Base-by-base conservation (phyloP, 148 eudicot genomes). In the Chenopodium berlandieri region DNA sequence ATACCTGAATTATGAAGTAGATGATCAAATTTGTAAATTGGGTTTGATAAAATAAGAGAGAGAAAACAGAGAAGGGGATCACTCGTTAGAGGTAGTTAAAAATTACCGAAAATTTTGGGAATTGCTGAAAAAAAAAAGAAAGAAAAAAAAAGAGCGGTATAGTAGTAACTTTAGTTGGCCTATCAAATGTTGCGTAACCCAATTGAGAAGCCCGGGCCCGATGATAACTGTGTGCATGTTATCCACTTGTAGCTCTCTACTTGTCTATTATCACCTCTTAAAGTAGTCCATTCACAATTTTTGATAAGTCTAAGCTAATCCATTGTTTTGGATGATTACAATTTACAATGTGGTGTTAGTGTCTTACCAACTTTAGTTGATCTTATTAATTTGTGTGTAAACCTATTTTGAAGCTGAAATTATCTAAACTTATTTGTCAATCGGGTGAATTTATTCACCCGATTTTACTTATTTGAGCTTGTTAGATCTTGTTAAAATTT, bases 1-100 rank as follows among this genome's bases (percentile, higher is more conserved):
- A 52, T 73, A 78, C 82, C 85, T 74, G 47, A 66, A 83, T 4
- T 5, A 73, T 73, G 62, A 56, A 56, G 2, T 56, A 0, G 40
- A 69, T 13, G 7, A 20, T 16, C 37, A 78, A 32, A 78, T 3
- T 62, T 71, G 23, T 48, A 44, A 34, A 68, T 5, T 34, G 44
- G 75, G 20, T 69, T 37, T 66, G 30, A n/a, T 40, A 4, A 14
- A 76, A 13, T n/a, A 34, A 22, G 67, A 62, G 67, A 54, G 85
- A 65, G 48, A 75, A 34, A 73, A 23, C 50, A 78, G 48, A 32
- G 54, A 25, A 47, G 78, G 62, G 52, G 44, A 77, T 62, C 58
- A 77, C 66, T 71, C 1, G 47, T 63, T 54, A 64, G 60, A 32
- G 58, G 77, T 32, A 74, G 40, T 50, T 74, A 74, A 0, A 74